phyloP scores from a whole-genome alignment of 768 basidiomycete species.

The Lactarius tabidus region DNA sequence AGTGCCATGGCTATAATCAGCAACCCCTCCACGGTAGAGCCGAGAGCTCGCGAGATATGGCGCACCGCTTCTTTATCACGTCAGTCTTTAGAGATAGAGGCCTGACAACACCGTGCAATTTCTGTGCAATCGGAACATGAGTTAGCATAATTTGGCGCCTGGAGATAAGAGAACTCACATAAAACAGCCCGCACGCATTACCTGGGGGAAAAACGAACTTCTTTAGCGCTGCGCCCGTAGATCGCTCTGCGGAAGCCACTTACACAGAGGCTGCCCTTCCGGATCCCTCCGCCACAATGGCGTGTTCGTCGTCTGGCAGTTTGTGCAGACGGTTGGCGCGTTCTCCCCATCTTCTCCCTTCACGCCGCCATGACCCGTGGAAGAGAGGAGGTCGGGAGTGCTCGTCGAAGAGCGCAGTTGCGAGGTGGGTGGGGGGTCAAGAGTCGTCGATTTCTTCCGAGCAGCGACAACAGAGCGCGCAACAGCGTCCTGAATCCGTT shows the following conservation, averaged over 20 bases:
- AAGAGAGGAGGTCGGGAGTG: slow-evolving; percentile 55
- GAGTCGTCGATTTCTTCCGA: slow-evolving; percentile 45
- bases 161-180: slow-evolving; percentile 50
- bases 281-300: slow-evolving; percentile 91
- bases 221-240: slow-evolving; percentile 26
- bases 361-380: slow-evolving; percentile 34
- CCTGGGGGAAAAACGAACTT: slow-evolving; percentile 39
- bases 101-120: slow-evolving; percentile 92
- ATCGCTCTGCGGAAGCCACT: slow-evolving; percentile 32
- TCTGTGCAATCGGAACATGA: slow-evolving; percentile 43
- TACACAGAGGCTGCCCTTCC: slow-evolving; percentile 88
- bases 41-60: slow-evolving; percentile 8
- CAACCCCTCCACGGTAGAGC: neutral
- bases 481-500: slow-evolving; percentile 50
- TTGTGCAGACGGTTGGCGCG: slow-evolving; percentile 82
- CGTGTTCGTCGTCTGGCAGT: slow-evolving; percentile 94
- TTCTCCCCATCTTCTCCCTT: slow-evolving; percentile 63
- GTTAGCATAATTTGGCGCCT: slow-evolving; percentile 18
- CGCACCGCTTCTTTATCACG: slow-evolving; percentile 91
- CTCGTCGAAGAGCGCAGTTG: slow-evolving; percentile 54
- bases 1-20: slow-evolving; percentile 15
- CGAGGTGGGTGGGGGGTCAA: slow-evolving; percentile 9
- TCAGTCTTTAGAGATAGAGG: slow-evolving; percentile 95
- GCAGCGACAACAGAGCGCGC: slow-evolving; percentile 29
- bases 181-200: slow-evolving; percentile 92